These are phyloP conservation scores for Orbilia javanica DNA, from an alignment of 2,329 filamentous ascomycete species.

Conservation along the genomic window DNA sequence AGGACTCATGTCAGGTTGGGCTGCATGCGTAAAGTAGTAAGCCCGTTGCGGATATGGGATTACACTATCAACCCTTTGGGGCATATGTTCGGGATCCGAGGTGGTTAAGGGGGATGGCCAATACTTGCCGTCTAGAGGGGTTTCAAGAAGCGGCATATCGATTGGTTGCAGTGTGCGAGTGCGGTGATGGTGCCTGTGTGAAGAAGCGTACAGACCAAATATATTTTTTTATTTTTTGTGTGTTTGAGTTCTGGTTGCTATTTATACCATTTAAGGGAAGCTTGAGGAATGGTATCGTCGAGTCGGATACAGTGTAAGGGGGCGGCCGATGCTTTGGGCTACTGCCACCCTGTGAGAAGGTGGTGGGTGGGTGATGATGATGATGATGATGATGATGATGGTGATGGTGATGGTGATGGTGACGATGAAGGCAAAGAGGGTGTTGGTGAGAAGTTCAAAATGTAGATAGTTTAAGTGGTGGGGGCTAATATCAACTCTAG, in stretches of 20 bases:
- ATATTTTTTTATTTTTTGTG: background rate
- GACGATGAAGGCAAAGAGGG: background rate
- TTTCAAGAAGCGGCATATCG: constrained; percentile 9
- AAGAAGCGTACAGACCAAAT: background rate
- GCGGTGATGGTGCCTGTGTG: background rate
- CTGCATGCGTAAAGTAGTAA: background rate
- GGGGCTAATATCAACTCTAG: too few relatives aligned
- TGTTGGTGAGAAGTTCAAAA: background rate
- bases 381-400: background rate
- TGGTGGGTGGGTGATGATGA: background rate
- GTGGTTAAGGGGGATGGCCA: background rate
- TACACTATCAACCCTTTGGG: background rate
- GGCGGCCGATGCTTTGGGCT: background rate
- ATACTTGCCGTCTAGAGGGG: background rate
- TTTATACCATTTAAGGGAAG: background rate
- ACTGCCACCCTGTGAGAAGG: background rate
- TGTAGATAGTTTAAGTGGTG: too few relatives aligned
- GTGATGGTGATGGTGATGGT: background rate
- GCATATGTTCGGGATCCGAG: background rate
- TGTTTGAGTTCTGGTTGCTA: background rate
- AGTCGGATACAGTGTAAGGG: background rate
- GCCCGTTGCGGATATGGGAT: background rate
- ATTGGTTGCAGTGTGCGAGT: background rate
- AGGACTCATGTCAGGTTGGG: background rate
- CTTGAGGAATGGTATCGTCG: background rate